These are phyloP conservation scores for Cercophora scortea DNA, from an alignment of 495 filamentous ascomycete species.

Conservation along the genomic window DNA sequence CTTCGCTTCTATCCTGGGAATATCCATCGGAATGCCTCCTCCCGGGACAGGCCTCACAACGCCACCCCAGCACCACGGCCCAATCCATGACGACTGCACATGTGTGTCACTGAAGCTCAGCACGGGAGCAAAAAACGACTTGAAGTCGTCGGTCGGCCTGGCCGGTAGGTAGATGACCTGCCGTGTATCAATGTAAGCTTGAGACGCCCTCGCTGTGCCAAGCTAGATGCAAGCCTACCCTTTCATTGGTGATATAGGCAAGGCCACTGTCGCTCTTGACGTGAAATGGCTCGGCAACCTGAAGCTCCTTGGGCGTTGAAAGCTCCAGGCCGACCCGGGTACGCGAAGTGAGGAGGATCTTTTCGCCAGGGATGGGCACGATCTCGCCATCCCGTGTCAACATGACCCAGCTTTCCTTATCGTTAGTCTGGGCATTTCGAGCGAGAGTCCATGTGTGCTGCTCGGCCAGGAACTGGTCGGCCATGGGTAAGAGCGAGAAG, in stretches of 20 bases:
- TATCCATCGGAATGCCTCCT: constrained; percentile 76
- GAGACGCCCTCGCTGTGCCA: no score
- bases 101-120: constrained; percentile 81
- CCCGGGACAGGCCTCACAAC: constrained; percentile 69
- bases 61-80: constrained; percentile 87
- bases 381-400: constrained; percentile 42
- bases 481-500: constrained; percentile 11
- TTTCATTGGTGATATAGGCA: constrained; percentile 84
- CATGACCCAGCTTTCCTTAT: constrained; percentile 46
- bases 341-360: constrained; percentile 37
- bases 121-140: constrained; percentile 85
- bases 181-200: no score
- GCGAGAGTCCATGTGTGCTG: constrained; percentile 29
- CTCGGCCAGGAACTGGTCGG: constrained; percentile 41
- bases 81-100: constrained; percentile 86
- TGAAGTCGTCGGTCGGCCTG: constrained; percentile 56
- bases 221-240: constrained; percentile 44
- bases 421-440: constrained; percentile 29
- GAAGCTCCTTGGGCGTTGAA: constrained; percentile 35
- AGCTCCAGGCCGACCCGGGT: constrained; percentile 36
- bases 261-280: constrained; percentile 41
- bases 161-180: constrained; percentile 87
- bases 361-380: constrained; percentile 39
- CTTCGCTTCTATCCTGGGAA: constrained; percentile 66
- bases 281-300: constrained; percentile 34